Percentiles rank a stretch among this genome's conserved stretches.
These are phyloP conservation scores for Blepharisma japonicum DNA, from an alignment of 73 alveolate genomes.

Conservation along the genomic window DNA sequence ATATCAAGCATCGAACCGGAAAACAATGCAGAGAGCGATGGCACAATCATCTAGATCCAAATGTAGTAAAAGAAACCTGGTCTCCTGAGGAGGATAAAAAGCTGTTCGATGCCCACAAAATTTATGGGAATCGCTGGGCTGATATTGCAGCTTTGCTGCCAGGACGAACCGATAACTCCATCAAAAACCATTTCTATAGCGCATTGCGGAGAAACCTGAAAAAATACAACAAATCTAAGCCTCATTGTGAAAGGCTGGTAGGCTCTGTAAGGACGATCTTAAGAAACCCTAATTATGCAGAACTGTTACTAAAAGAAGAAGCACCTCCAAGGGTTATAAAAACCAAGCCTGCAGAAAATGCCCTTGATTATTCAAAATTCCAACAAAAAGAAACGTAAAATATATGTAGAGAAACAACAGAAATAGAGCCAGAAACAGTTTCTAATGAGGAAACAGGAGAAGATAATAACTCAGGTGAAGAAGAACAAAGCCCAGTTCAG, in stretches of 20 bases:
- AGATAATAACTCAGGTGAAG: too few relatives aligned
- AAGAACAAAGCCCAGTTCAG: too few relatives aligned
- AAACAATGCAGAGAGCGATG: constrained; percentile 97
- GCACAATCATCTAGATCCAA: constrained; percentile 96
- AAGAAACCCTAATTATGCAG: constrained; percentile 24
- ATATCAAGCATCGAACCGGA: constrained; percentile 79
- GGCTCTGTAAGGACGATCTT: constrained; percentile 25
- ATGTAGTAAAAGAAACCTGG: constrained; percentile 86
- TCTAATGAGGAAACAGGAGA: too few relatives aligned
- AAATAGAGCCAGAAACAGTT: too few relatives aligned
- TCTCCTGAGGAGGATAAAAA: constrained; percentile 89
- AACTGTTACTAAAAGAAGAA: constrained; percentile 9
- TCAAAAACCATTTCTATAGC: constrained; percentile 9
- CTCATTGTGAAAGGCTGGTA: constrained; percentile 11
- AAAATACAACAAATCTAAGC: constrained; percentile 25
- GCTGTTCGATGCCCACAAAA: constrained; percentile 84
- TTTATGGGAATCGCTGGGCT: constrained; percentile 95
- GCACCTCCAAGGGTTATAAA: constrained; percentile 20
- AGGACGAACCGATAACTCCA: constrained; percentile 24
- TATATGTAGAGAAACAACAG: too few relatives aligned
- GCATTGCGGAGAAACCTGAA: constrained; percentile 16
- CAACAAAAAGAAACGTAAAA: too few relatives aligned
- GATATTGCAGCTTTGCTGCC: constrained; percentile 5
- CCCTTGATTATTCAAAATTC: too few relatives aligned
- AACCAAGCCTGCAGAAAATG: background rate